Evolutionary conservation across 2,329 filamentous ascomycete genomes (phyloP), one percentile per base, ranked within the genome.

Genomic region (Sclerotinia subarctica): DNA sequence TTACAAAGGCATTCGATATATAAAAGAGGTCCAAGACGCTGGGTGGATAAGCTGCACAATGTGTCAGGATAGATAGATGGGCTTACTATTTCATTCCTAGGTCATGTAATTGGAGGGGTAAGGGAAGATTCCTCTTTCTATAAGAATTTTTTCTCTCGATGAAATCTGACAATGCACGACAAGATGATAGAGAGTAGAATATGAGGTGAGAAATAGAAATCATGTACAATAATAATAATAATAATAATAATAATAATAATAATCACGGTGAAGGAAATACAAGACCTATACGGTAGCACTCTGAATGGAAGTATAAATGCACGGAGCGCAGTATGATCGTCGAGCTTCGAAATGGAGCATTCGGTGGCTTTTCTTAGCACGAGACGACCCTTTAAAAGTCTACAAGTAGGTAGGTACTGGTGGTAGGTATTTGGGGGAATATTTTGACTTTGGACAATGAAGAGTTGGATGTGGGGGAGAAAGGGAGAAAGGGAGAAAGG

Each of bases 271-370:
- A 69, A 65, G 44, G 64, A 66, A 49, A 60, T 53, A 59, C 54
- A 63, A 68, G 58, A 68, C 32, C 42, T 52, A 62, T 49, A 42
- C 13, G 11, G 38, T 42, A 69, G 66, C 35, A 51, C 21, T 29
- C 24, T 32, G 52, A 58, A 24, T 32, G 53, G 32, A 59, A 66
- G 54, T 47, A 49, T 58, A 58, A 71, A 71, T 68, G 73, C 73
- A 74, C 73, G 73, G 73, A 67, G 73, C 72, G 64, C 70, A 53
- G 5, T 52, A 54, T 68, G 71, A 72, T 69, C 51, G 67, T 54
- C 29, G 69, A 68, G 69, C 51, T 63, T 17, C 1, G 38, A 63
- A 32, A 56, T 46, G 32, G 63, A 57, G 26, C 24, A 24, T 68
- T 51, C 19, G 47, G 65, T 62, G 46, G 56, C 52, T 66, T 42